A percentile compares a stretch with the other conserved stretches of the same genome.
Evolutionary conservation across 805 yeast species (phyloP).

Genomic region (Kodamaea restingae): DNA sequence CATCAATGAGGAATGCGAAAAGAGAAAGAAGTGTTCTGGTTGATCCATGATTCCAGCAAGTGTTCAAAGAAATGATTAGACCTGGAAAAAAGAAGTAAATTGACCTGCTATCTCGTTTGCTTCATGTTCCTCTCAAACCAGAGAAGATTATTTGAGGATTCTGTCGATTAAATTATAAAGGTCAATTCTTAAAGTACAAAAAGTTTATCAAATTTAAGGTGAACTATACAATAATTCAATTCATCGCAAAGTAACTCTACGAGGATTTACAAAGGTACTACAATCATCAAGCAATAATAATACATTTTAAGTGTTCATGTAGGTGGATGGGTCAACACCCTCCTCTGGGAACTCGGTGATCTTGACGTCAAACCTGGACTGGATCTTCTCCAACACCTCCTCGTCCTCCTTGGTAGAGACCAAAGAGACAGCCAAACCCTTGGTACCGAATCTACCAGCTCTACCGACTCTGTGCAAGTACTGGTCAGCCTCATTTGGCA

Average conservation of each 20-base stretch:
- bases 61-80: no score
- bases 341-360: slow-evolving; percentile 94
- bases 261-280: no score
- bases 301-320: slow-evolving; percentile 76
- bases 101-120: no score
- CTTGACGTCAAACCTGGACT: slow-evolving; percentile 95
- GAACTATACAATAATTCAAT: no score
- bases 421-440: slow-evolving; percentile 93
- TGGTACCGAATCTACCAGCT: slow-evolving; percentile 99
- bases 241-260: no score
- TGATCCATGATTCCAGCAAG: no score
- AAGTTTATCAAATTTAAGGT: no score
- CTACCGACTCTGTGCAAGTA: slow-evolving; percentile 99
- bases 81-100: no score
- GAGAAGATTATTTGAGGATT: no score
- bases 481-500: slow-evolving; percentile 96
- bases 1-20: slow-evolving; percentile 22
- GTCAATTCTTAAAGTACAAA: no score
- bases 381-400: slow-evolving; percentile 85
- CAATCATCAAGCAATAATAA: slow-evolving; percentile 1
- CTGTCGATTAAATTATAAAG: no score
- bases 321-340: slow-evolving; percentile 96
- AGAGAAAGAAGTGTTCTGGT: not conserved
- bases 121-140: no score
- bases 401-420: slow-evolving; percentile 84